Evolutionary conservation across 2,329 filamentous ascomycete genomes (phyloP), one percentile per base, ranked within the genome.

Genomic region (Cytospora paraplurivora): DNA sequence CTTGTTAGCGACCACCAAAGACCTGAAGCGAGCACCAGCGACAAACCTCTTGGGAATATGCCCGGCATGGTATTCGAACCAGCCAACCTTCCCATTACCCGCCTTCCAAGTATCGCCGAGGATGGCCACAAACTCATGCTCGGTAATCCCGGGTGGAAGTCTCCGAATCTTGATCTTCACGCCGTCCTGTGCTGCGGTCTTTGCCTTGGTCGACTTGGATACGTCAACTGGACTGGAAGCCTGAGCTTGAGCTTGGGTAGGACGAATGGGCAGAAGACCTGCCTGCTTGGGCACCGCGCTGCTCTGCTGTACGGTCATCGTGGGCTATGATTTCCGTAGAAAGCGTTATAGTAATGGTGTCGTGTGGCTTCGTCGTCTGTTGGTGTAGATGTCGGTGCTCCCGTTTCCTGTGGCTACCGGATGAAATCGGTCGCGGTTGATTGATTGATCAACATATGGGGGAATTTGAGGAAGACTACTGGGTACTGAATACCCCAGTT

Each of bases 121-220:
- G 10, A 87, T 82, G 15, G 79, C 76, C 70, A 88, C 81, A 67
- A 96, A 94, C 71, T 99, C 95, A 0, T 82, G 76, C 71, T 91
- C 85, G 0, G 91, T 96, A 74, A 99, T 82, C 10, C 90, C 92
- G 1, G 95, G 93, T 11, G 95, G 92, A 4, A 99, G 84, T 63
- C 94, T 86, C 59, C 96, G 88, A 61, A 97, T 82, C 32, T 96
- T 82, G 13, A 97, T 83, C 80, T 98, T 98, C 71, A 96, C 84
- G 64, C 91, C 90, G 47, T 66, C 64, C 33, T 66, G 64, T 19
- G 57, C 57, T 41, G 56, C 54, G n/a, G 57, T 70, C 68, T 84
- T 82, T 37, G 79, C 76, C 74, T 82, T 88, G 54, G 77, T 71
- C 3, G 78, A 67, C 62, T 74, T 77, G 7, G 76, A 68, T 35